Evolutionary conservation across 2,329 filamentous ascomycete genomes (phyloP), one percentile per base, ranked within the genome.

Genomic region (Colletotrichum sublineola): DNA sequence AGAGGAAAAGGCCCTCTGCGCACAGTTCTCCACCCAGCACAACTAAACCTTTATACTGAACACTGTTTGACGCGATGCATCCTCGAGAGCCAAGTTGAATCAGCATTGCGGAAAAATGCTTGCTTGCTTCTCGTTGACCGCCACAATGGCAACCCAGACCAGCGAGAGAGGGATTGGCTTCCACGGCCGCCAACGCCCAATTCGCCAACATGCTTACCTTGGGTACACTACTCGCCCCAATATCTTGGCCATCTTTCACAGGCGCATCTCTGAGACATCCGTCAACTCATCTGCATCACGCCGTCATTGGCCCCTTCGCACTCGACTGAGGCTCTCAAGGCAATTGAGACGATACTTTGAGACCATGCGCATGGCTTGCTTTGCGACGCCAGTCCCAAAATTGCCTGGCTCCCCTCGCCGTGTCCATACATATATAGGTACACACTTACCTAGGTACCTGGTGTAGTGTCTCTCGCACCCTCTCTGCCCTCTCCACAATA

Each of bases 11-110:
- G 18, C 42, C 33, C 44, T 68, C 40, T 46, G 58, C 64, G 52
- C 36, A 20, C 15, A 50, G 68, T 68, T 8, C 44, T n/a, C 44
- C 53, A 69, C 69, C 69, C 58, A 69, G 40, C 40, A 60, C 18
- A 24, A 31, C 42, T 2, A 5, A 20, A 63, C 20, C 38, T 60
- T 61, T 44, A 53, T 71, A 60, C 33, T 56, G 69, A 64, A n/a
- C 58, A 31, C 24, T n/a, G 46, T 69, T 40, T 61, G 60, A 48
- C 60, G 46, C 14, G 50, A 12, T 64, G 18, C 29, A 24, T 18
- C 36, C 40, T 48, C 24, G 20, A 60, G 8, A 33, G 62, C 18
- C 14, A 55, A 33, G 20, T n/a, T 40, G 18, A 3, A 56, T 8
- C 20, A 52, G 40, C 8, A 42, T 42, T 42, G 14, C 14, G 31